Conservation (phyloP, 257 asterid genomes). For the Solanum neorickii region DNA sequence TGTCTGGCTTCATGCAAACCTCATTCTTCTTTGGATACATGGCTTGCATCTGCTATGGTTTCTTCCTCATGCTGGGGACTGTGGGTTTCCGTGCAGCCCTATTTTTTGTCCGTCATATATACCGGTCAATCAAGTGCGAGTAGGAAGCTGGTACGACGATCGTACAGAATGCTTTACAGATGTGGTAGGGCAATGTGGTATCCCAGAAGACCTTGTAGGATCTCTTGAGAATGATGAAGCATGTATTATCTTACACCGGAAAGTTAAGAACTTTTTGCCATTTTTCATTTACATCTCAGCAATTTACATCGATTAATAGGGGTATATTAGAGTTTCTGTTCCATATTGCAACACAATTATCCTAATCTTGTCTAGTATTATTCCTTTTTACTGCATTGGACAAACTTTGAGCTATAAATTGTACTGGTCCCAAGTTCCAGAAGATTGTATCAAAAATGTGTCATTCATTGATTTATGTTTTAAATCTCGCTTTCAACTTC, state of each 20-base stretch:
- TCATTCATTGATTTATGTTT: neutral
- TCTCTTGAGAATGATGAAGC: neutral
- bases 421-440: neutral
- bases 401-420: neutral
- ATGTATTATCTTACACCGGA: neutral
- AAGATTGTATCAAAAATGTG: neutral
- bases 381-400: neutral
- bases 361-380: neutral
- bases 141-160: neutral
- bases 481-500: neutral
- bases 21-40: constrained; percentile 23
- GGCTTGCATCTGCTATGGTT: constrained; percentile 24
- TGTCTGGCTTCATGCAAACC: constrained; percentile 27
- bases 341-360: neutral
- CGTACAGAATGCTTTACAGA: neutral
- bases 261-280: neutral
- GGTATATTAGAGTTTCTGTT: neutral
- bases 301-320: neutral
- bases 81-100: constrained; percentile 22
- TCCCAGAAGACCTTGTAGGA: neutral
- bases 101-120: constrained; percentile 21
- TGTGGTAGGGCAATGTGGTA: neutral
- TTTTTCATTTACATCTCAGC: neutral
- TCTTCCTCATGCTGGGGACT: constrained; percentile 25
- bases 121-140: constrained; percentile 23